These are phyloP conservation scores for Diaporthe sp. DNA, from an alignment of 2,329 filamentous ascomycete species.

Conservation along the genomic window DNA sequence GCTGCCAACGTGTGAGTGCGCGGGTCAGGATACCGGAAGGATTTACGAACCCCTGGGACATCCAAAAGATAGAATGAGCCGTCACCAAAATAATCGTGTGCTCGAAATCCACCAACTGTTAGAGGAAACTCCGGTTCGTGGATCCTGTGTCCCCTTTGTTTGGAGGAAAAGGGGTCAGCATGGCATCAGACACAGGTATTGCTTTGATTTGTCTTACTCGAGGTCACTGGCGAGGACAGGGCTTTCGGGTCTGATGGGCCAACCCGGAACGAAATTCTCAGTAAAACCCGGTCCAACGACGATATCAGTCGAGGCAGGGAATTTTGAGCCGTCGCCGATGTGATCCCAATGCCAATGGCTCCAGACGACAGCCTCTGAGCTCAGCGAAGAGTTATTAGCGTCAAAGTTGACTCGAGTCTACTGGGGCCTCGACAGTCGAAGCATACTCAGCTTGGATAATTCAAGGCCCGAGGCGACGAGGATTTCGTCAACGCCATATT, in stretches of 20 bases:
- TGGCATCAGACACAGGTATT: background rate
- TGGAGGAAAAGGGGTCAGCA: background rate
- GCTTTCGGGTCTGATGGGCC: background rate
- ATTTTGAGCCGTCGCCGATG: slow-evolving; percentile 7
- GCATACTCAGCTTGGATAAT: slow-evolving; percentile 13
- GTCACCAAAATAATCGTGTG: slow-evolving; percentile 4
- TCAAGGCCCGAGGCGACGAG: slow-evolving; percentile 4
- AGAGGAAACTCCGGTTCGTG: background rate
- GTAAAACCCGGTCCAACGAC: background rate
- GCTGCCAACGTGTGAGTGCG: background rate
- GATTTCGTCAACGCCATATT: slow-evolving; percentile 1
- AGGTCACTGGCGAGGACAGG: slow-evolving; percentile 1
- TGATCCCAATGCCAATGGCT: slow-evolving; percentile 14
- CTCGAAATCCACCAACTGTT: background rate
- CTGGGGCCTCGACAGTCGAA: background rate
- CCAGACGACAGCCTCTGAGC: slow-evolving; percentile 6
- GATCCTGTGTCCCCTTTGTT: background rate
- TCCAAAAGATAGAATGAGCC: slow-evolving; percentile 15
- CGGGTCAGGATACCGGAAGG: background rate
- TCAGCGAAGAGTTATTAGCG: background rate
- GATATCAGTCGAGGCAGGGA: background rate
- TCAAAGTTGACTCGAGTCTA: background rate
- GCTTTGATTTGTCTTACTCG: background rate
- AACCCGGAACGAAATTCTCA: background rate
- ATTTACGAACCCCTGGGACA: background rate